Evolutionary conservation across 352 stramenopile species (phyloP).

Genomic region (Thraustochytrium striatum): DNA sequence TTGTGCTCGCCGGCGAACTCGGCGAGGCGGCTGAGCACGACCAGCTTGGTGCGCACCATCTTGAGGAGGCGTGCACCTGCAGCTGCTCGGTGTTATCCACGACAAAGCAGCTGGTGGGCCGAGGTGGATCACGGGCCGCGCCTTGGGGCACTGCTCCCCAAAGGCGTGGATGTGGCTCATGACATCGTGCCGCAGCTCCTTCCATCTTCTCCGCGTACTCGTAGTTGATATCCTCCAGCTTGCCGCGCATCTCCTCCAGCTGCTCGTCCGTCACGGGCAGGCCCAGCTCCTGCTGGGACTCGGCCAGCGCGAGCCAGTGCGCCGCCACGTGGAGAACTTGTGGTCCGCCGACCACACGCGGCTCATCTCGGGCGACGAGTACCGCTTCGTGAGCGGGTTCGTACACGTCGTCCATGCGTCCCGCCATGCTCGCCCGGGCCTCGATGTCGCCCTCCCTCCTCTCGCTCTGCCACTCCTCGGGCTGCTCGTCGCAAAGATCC

Average conservation of each 20-base stretch:
- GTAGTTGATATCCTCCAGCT: conserved; percentile 97
- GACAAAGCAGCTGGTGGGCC: conserved; percentile 96
- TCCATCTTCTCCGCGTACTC: conserved; percentile 92
- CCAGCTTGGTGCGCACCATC: conserved; percentile 92
- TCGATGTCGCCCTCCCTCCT: too few species aligned
- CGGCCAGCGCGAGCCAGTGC: conserved; percentile 93
- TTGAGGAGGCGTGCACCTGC: conserved; percentile 92
- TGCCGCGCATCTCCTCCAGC: conserved; percentile 87
- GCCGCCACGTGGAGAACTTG: conserved; percentile 98
- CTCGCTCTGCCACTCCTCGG: too few species aligned
- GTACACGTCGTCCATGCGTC: conserved; percentile 58
- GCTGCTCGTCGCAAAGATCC: too few species aligned
- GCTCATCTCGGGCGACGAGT: conserved; percentile 99
- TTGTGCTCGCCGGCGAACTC: conserved; percentile 89
- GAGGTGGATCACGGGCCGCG: conserved; percentile 98
- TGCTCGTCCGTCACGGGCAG: conserved; percentile 95
- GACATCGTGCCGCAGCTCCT: conserved; percentile 97
- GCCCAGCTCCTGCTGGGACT: conserved; percentile 92
- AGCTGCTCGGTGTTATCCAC: conserved; percentile 98
- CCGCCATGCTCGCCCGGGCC: neutral
- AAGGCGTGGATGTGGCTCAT: conserved; percentile 99
- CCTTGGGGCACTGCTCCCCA: conserved; percentile 86
- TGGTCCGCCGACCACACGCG: conserved; percentile 94
- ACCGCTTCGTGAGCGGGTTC: conserved; percentile 82
- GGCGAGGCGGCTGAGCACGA: conserved; percentile 89